phyloP scores from a whole-genome alignment of 495 filamentous ascomycete species.

The Hyaloscypha finlandica region DNA sequence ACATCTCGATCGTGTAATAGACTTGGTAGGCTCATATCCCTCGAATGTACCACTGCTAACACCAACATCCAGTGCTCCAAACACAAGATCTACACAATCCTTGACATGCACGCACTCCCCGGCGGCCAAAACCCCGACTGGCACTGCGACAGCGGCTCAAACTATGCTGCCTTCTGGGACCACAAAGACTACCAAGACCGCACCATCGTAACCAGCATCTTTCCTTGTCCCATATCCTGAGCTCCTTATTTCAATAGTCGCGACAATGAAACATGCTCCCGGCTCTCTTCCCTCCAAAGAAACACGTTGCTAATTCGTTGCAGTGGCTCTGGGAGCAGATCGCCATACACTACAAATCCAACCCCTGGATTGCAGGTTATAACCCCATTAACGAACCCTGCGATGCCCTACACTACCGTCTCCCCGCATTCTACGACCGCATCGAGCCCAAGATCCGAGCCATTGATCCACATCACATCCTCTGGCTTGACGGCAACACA shows the following conservation, averaged over 20 bases:
- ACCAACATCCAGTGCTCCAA: constrained; percentile 44
- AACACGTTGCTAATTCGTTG: no score
- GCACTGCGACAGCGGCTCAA: constrained; percentile 59
- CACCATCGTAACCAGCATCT: constrained; percentile 34
- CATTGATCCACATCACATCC: constrained; percentile 62
- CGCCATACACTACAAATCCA: constrained; percentile 55
- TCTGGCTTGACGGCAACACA: constrained; percentile 68
- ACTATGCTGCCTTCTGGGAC: constrained; percentile 66
- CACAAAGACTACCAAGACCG: constrained; percentile 64
- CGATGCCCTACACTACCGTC: constrained; percentile 56
- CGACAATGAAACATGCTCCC: no score
- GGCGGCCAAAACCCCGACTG: constrained; percentile 68
- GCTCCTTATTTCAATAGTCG: no score
- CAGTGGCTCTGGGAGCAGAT: constrained; percentile 60
- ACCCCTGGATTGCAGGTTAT: constrained; percentile 62
- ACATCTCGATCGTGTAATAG: constrained; percentile 60
- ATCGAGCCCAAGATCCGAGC: constrained; percentile 58
- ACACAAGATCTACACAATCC: constrained; percentile 61
- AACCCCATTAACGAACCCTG: constrained; percentile 68
- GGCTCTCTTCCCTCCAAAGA: no score
- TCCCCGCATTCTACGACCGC: constrained; percentile 59
- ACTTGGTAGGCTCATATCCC: constrained; percentile 35
- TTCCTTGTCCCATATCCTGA: no score
- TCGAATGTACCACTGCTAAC: background rate
- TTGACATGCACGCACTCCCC: constrained; percentile 65